A percentile compares a stretch with the other conserved stretches of the same genome.
Evolutionary conservation across 345 rosid genomes (phyloP).

Genomic region (Gossypium anomalum): DNA sequence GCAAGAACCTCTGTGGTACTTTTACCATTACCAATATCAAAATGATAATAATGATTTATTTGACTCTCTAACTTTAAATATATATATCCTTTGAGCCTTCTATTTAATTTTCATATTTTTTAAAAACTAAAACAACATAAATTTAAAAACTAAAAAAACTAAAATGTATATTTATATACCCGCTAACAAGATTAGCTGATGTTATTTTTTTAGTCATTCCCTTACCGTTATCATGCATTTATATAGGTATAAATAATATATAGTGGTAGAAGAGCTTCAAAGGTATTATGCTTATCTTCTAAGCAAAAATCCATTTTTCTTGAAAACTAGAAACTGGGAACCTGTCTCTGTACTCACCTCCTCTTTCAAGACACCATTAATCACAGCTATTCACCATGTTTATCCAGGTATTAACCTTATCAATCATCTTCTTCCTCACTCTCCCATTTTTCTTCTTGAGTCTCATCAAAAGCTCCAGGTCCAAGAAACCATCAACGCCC

Average conservation of each 20-base stretch:
- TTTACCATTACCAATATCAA: no score
- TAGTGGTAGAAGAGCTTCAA: no score
- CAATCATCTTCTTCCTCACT: background rate
- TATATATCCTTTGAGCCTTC: no score
- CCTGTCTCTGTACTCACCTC: background rate
- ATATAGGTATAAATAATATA: no score
- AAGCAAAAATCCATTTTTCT: background rate
- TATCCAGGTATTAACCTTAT: background rate
- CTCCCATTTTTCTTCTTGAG: background rate
- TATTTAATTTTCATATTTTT: no score
- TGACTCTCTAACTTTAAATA: no score
- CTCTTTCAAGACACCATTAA: background rate
- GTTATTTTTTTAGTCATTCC: no score
- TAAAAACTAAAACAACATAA: no score
- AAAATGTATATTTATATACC: no score
- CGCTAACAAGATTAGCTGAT: no score
- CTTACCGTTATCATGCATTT: background rate
- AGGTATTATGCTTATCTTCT: background rate
- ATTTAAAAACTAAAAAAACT: no score
- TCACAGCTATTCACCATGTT: background rate
- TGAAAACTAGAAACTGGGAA: background rate
- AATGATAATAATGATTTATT: no score
- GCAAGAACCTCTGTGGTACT: fast-evolving
- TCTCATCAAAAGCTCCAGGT: background rate
- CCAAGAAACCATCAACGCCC: background rate